Base-by-base conservation (phyloP, 2,329 filamentous ascomycete genomes). In the Neonectria hederae region DNA sequence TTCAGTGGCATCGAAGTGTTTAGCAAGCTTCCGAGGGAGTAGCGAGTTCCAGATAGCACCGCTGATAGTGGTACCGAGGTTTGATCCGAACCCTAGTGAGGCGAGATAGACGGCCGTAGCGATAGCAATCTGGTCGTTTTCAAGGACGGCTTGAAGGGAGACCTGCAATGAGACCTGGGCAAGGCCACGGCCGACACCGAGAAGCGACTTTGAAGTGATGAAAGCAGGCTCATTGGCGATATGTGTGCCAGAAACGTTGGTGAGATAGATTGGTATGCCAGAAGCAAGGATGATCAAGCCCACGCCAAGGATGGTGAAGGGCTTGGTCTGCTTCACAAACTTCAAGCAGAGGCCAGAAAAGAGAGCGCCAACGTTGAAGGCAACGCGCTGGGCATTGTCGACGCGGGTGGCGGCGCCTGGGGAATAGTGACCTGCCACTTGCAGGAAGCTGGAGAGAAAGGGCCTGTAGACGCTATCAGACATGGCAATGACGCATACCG, bases 41-140 rank as follows among this genome's bases (percentile, higher is more conserved):
- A 70, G 46, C 0, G 68, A 70, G 43, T 70, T 70, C 68, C 68
- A 70, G 1, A 70, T 68, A 1, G 65, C 68, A 0, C 68, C 68
- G 1, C 68, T 70, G 19, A 70, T 51, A 0, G 68, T 70, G 0
- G 59, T 55, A 0, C 68, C 68, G 0, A 70, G 56, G 11, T 70
- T 70, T 3, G 68, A 70, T 3, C 68, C 68, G 1, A 70, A 65
- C 0, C 68, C 68, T 0, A 70, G 59, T 0, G 68, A 70, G 0
- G 68, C 70, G 0, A 70, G 63, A 6, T 69, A 70, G 0, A 70
- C 68, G 0, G 68, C 68, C 19, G 38, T 40, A 40, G 38, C 38
- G 7, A 40, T n/a, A 10, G 38, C 38, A 40, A 40, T 11, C 4
- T 40, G 38, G 7, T 40, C 38, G 38, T 40, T 40, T 2, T 40